These are phyloP conservation scores for Cryphonectria naterciae DNA, from an alignment of 2,329 filamentous ascomycete species.

Conservation along the genomic window DNA sequence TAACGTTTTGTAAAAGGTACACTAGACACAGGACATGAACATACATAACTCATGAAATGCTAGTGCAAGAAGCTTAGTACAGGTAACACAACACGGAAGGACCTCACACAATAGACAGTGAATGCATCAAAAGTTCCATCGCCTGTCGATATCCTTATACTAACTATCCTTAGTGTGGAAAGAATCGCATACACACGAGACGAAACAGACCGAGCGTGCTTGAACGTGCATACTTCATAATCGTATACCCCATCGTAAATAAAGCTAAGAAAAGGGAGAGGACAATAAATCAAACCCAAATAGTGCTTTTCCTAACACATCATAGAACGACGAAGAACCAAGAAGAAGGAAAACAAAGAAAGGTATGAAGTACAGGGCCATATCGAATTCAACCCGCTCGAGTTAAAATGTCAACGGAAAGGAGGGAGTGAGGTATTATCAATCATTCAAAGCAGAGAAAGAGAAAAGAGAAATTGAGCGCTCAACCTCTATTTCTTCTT, in stretches of 20 bases:
- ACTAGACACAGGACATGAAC: no score
- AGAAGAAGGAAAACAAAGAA: background rate
- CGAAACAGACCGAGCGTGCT: background rate
- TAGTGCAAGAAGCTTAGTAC: no score
- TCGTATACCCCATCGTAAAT: background rate
- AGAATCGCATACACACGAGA: background rate
- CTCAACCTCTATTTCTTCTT: slow-evolving; percentile 37
- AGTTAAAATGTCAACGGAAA: background rate
- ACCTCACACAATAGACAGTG: background rate
- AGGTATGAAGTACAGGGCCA: background rate
- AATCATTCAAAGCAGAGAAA: background rate
- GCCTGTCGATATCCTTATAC: background rate
- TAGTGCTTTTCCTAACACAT: slow-evolving; percentile 4
- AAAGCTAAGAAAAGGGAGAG: no score
- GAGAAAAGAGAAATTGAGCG: background rate
- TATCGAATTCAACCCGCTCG: background rate
- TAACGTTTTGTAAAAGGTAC: no score
- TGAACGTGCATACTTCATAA: slow-evolving; percentile 10
- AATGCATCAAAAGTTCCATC: background rate
- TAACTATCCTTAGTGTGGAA: background rate
- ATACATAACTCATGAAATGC: no score
- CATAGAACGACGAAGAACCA: background rate
- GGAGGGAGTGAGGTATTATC: background rate
- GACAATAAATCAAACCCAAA: background rate
- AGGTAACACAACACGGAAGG: background rate